Evolutionary conservation across 208 protist species (phyloP), one percentile per base, ranked within the genome.

Genomic region (Leishmania aethiopica): DNA sequence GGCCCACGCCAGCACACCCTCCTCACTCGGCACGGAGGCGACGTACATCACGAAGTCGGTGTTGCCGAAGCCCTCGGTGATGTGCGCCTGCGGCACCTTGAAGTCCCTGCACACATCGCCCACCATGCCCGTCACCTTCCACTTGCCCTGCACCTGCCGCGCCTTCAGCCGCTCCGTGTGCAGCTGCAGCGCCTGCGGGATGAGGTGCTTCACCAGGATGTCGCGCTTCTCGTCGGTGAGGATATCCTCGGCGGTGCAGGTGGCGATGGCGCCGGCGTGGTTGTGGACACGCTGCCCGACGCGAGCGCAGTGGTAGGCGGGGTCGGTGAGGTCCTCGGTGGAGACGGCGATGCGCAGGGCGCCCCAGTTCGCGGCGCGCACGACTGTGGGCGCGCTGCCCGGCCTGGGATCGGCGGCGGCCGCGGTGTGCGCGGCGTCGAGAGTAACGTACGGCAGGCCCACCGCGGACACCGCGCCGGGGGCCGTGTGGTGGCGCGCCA

Each of bases 41-140:
- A 96, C 87, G 86, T 96, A 96, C 15, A 97, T 17, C 28, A 96
- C 72, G 73, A 94, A 92, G 84, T 97, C 93, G 17, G 75, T 70
- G 60, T 86, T 81, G 19, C 49, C 62, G 8, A 95, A 82, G 19
- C 92, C 92, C 0, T 8, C 53, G 0, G 78, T 93, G n/a, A 59
- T 3, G 83, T 96, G 90, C 7, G 15, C 19, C 0, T 4, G 8
- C 32, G 94, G 76, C 17, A 85, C 59, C 19, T 53, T 32, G 49
- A 81, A 76, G 47, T 59, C 32, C 1, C 28, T n/a, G n/a, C n/a
- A n/a, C 15, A 6, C 81, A 85, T n/a, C 28, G 25, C 0, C 77
- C 7, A 0, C 1, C 75, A 87, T 87, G 15, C 15, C 17, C 0
- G 79, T 75, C 5, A 92, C 82, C 66, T 40, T 22, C 62, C 90